Base-by-base conservation (phyloP, 805 yeast genomes). In the Wickerhamomyces strasburgensis region DNA sequence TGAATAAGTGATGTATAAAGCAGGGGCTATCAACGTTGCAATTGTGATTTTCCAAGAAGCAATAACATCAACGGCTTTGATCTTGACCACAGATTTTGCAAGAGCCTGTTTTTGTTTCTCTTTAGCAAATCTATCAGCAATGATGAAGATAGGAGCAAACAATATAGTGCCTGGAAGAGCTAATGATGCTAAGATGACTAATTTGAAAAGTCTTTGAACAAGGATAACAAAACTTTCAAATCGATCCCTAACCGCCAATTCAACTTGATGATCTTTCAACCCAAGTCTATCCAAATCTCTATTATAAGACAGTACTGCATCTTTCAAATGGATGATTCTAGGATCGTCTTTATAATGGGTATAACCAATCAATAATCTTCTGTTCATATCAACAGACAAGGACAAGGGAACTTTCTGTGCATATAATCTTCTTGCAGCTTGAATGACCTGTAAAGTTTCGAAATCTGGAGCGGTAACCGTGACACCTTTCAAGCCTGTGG, bases 1-100 rank as follows among this genome's bases (percentile, higher is more conserved):
- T 0, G 96, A 86, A 53, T 89, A 93, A 31, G 82, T 67, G 36
- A 79, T 74, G 63, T 89, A 90, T 10, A 90, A 64, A 8, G 85
- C 53, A 3, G 98, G 98, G 0, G 96, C 93, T 42, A 86, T 64
- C 2, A 86, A 82, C 63, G 90, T 70, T 14, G 90, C 79, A 17
- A 89, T 85, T 42, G 89, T 70, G 31, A 90, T 75, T 60, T 90
- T 90, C 98, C 98, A 90, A 2, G 97, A 86, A 3, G 97, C 97
- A 38, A 90, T 68, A 28, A 90, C 94, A 58, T 90, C 98, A 34
- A 75, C 77, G 11, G 95, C 98, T 56, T 80, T 79, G 45, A 90
- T 80, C 57, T 90, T 90, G 14, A 90, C 98, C 1, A 85, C 73
- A 0, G 96, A 87, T n/a, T 74, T 83, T n/a, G 86, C 88, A 42